Conservation (phyloP, 179 eudicot genomes). For the Patellifolia procumbens region DNA sequence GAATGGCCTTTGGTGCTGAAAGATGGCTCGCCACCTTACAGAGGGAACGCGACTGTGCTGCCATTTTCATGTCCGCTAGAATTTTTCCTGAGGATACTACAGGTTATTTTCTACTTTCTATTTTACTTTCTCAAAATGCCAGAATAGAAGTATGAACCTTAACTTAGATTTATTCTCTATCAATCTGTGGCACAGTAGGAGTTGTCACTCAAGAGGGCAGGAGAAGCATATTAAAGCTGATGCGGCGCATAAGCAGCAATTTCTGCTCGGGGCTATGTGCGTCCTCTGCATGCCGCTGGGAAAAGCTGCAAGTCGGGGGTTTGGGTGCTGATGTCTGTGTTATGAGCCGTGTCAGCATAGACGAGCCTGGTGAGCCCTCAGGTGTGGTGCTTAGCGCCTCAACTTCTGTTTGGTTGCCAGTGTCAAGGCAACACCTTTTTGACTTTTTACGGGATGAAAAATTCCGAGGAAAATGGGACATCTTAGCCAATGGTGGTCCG, state of each 20-base stretch:
- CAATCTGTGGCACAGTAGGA: constrained; percentile 15
- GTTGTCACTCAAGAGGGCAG: constrained; percentile 43
- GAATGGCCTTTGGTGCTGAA: constrained; percentile 70
- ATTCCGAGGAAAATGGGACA: constrained; percentile 65
- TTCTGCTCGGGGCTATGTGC: constrained; percentile 61
- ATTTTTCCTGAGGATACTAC: constrained; percentile 32
- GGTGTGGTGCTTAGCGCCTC: constrained; percentile 70
- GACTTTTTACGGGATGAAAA: constrained; percentile 56
- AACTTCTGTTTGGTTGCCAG: constrained; percentile 64
- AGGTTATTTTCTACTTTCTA: constrained; percentile 34
- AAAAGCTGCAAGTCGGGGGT: constrained; percentile 40
- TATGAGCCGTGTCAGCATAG: constrained; percentile 48
- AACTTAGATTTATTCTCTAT: too few relatives aligned
- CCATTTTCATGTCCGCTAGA: constrained; percentile 41
- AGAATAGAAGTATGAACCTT: neutral
- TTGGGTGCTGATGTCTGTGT: constrained; percentile 41
- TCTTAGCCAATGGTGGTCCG: constrained; percentile 57
- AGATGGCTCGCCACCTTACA: constrained; percentile 66
- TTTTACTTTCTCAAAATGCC: neutral
- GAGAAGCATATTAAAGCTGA: constrained; percentile 53
- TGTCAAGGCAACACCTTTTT: constrained; percentile 46
- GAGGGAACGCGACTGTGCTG: constrained; percentile 56
- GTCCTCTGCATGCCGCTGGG: constrained; percentile 52
- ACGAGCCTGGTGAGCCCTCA: constrained; percentile 60
- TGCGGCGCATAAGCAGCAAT: constrained; percentile 61